phyloP scores from a whole-genome alignment of 140 eudicot species.

The Bidens hawaiensis region DNA sequence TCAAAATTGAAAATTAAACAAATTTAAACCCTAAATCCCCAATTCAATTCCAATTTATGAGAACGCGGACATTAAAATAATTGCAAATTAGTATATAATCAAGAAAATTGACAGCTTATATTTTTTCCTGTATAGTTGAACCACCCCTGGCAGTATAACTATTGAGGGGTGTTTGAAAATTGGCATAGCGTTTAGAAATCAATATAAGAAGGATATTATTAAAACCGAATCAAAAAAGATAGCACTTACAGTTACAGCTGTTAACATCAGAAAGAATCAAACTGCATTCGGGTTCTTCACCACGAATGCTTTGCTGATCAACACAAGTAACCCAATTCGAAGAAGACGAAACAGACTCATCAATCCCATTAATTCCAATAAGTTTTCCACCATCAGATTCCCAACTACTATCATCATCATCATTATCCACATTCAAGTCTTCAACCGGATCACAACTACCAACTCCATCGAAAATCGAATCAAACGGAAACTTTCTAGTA shows the following conservation, averaged over 20 bases:
- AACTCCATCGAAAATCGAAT: conserved; percentile 27
- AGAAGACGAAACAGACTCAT: conserved; percentile 47
- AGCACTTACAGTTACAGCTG: background rate
- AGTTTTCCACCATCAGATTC: conserved; percentile 46
- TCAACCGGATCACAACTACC: conserved; percentile 9
- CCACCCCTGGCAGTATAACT: too few species aligned
- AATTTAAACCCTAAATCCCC: too few species aligned
- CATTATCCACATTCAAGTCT: conserved; percentile 26
- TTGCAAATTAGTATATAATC: too few species aligned
- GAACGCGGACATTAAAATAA: too few species aligned
- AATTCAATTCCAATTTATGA: too few species aligned
- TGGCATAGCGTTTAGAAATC: too few species aligned
- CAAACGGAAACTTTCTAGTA: conserved; percentile 65
- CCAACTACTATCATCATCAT: conserved; percentile 19
- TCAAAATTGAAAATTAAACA: too few species aligned
- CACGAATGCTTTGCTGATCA: conserved; percentile 18
- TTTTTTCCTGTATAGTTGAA: too few species aligned
- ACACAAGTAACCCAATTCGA: conserved; percentile 32
- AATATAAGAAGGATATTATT: too few species aligned
- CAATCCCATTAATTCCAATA: conserved; percentile 33
- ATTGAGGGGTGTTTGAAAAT: too few species aligned
- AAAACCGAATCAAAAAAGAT: background rate
- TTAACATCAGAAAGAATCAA: background rate
- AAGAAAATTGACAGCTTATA: too few species aligned
- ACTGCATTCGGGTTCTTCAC: conserved; percentile 4